Percentiles rank a stretch among this genome's conserved stretches.
Evolutionary conservation across 352 stramenopile genomes (phyloP).

Genomic region (Aphanomyces invadans): DNA sequence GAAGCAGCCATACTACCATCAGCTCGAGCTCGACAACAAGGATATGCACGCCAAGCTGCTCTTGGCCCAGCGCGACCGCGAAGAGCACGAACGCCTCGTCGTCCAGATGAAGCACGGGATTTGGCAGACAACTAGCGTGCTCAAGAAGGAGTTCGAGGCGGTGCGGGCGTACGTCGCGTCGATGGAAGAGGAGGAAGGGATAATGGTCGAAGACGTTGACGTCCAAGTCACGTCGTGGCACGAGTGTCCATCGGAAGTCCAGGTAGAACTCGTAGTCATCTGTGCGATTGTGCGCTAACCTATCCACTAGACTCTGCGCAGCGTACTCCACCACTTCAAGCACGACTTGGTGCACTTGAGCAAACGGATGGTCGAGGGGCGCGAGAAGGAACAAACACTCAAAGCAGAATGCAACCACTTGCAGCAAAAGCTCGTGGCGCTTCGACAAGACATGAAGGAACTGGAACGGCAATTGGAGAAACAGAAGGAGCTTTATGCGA

Average conservation of each 20-base stretch:
- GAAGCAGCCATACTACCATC: slow-evolving; percentile 32
- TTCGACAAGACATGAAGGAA: slow-evolving; percentile 30
- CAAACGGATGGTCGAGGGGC: slow-evolving; percentile 10
- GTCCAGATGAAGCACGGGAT: slow-evolving; percentile 24
- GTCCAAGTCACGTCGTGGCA: slow-evolving; percentile 20
- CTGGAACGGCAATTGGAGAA: slow-evolving; percentile 33
- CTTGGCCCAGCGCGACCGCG: slow-evolving; percentile 33
- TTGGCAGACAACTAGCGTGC: slow-evolving; percentile 16
- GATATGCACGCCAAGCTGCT: slow-evolving; percentile 39
- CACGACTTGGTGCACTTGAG: slow-evolving; percentile 21
- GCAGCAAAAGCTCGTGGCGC: neutral
- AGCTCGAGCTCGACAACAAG: slow-evolving; percentile 45
- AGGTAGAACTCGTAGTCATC: too few relatives aligned
- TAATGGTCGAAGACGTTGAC: slow-evolving; percentile 18
- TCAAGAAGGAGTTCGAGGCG: slow-evolving; percentile 23
- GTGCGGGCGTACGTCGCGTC: slow-evolving; percentile 13
- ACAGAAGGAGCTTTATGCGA: slow-evolving; percentile 24
- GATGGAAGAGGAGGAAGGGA: slow-evolving; percentile 17
- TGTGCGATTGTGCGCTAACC: too few relatives aligned
- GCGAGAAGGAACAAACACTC: slow-evolving; percentile 10
- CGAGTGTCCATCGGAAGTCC: slow-evolving; percentile 21
- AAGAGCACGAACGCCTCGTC: slow-evolving; percentile 24
- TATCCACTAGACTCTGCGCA: slow-evolving; percentile 19
- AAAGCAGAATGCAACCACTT: neutral
- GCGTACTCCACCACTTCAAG: slow-evolving; percentile 17